Percentiles rank a stretch among this genome's conserved stretches.
phyloP scores from a whole-genome alignment of 2,329 filamentous ascomycete species.

The Cephalotrichum gorgonifer region DNA sequence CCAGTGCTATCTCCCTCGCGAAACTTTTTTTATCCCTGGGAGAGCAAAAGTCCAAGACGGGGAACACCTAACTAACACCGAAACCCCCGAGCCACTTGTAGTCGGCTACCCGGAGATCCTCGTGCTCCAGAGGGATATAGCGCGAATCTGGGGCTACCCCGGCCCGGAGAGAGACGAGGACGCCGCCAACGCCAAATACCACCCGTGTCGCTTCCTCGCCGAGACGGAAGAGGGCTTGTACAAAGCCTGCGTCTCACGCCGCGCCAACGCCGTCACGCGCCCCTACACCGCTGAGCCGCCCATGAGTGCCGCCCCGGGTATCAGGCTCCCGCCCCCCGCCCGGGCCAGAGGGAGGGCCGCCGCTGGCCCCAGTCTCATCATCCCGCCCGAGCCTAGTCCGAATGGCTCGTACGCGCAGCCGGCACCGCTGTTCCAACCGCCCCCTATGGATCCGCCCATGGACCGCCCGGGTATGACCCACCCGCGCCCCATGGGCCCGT shows the following conservation, averaged over 20 bases:
- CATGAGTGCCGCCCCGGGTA: no score
- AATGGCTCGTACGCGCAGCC: neutral
- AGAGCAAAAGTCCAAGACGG: no score
- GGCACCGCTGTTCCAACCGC: neutral
- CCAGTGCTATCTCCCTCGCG: neutral
- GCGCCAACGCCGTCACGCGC: neutral
- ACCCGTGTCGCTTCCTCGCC: constrained; percentile 1
- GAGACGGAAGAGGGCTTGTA: neutral
- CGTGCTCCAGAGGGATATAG: constrained; percentile 1
- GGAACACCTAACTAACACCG: neutral
- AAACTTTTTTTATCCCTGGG: neutral
- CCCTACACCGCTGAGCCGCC: neutral
- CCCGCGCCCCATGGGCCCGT: no score
- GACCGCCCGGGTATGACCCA: constrained; percentile 4
- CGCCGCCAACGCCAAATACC: neutral
- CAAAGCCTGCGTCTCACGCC: neutral
- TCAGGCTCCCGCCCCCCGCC: neutral
- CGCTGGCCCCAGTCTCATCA: neutral
- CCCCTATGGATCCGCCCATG: neutral
- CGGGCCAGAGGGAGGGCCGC: neutral
- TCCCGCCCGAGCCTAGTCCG: neutral
- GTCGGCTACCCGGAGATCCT: neutral
- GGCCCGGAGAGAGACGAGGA: neutral
- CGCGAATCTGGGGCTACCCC: constrained; percentile 1
- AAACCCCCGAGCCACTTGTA: neutral